phyloP scores from a whole-genome alignment of 1,139 yeast genomes.

The Yamadazyma membranifaciens region DNA sequence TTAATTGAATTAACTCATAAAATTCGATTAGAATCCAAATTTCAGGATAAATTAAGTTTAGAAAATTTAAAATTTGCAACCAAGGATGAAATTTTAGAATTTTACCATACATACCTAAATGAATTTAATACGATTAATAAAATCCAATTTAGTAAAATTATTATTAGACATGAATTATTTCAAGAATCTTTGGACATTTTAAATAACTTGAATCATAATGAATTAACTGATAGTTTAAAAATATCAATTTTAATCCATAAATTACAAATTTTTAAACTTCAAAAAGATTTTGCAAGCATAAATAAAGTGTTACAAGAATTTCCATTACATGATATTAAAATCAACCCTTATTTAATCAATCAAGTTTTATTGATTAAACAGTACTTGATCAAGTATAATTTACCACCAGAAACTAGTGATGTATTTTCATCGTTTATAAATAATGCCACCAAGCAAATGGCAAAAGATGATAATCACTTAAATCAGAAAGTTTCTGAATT shows the following conservation, averaged over 20 bases:
- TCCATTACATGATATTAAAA: slow-evolving; percentile 27
- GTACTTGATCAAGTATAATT: slow-evolving; percentile 14
- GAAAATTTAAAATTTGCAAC: slow-evolving; percentile 16
- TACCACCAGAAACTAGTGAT: slow-evolving; percentile 9
- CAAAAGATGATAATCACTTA: slow-evolving; percentile 29
- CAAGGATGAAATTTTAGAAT: slow-evolving; percentile 18
- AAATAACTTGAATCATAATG: slow-evolving; percentile 18
- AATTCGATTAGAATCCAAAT: slow-evolving; percentile 14
- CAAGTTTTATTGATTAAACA: slow-evolving; percentile 33
- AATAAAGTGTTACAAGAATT: slow-evolving; percentile 24
- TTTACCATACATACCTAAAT: slow-evolving; percentile 12
- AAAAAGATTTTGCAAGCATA: slow-evolving; percentile 22
- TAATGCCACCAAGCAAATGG: slow-evolving; percentile 29
- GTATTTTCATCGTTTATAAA: slow-evolving; percentile 32
- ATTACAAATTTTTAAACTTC: slow-evolving; percentile 22
- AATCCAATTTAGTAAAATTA: slow-evolving; percentile 29
- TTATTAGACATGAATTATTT: slow-evolving; percentile 28
- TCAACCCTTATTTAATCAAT: slow-evolving; percentile 36
- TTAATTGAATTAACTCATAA: slow-evolving; percentile 21
- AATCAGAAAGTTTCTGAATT: slow-evolving; percentile 18
- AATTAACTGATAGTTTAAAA: slow-evolving; percentile 16
- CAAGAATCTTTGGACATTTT: slow-evolving; percentile 25
- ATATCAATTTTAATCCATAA: slow-evolving; percentile 7
- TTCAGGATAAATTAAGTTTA: slow-evolving; percentile 16
- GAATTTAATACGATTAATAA: slow-evolving; percentile 28